Base-by-base conservation (phyloP, 2,329 filamentous ascomycete species). In the Neocucurbitaria cava region DNA sequence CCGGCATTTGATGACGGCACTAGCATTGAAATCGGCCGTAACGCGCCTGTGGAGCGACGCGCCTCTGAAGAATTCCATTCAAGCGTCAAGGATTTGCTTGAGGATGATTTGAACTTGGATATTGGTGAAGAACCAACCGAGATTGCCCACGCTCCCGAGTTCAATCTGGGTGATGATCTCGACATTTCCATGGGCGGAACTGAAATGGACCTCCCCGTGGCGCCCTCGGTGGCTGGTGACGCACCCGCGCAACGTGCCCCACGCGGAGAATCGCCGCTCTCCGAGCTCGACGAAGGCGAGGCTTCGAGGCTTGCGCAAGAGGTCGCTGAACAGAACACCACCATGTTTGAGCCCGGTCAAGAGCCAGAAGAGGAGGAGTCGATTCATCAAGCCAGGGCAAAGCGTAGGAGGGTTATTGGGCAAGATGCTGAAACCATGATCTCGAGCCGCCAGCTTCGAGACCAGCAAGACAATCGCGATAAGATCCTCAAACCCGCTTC, bases 1-100 rank as follows among this genome's bases (percentile, higher is more conserved):
- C 18, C 39, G 1, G 50, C 60, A 42, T 65, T 67, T 47, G 56
- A 81, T 50, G 73, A 75, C 26, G 70, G 66, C 20, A 77, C 81
- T 56, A 95, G 88, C 68, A 88, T 97, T 54, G 95, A 99, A 87
- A 83, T 92, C 65, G 95, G 94, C 70, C 90, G 94, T 87, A 89
- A 96, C 64, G 93, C 90, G 18, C 88, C 90, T 4, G 82, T 85
- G 15, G 82, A 89, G 31, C 66, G 72, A 50, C 63, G 65, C 10
- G 48, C 58, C 18, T 72, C 70, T 2, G 72, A 75, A 24, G 74
- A 77, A 21, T 65, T 71, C 43, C 63, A 43, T 8, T 60, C 62
- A 2, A 69, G 62, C 38, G 87, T 90, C 61, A 85, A 93, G 48
- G 57, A 61, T 73, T 40, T 82, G 20, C 71, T 76, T 39, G 82